These are phyloP conservation scores for Rickenella mellea DNA, from an alignment of 768 basidiomycete genomes.

Conservation along the genomic window DNA sequence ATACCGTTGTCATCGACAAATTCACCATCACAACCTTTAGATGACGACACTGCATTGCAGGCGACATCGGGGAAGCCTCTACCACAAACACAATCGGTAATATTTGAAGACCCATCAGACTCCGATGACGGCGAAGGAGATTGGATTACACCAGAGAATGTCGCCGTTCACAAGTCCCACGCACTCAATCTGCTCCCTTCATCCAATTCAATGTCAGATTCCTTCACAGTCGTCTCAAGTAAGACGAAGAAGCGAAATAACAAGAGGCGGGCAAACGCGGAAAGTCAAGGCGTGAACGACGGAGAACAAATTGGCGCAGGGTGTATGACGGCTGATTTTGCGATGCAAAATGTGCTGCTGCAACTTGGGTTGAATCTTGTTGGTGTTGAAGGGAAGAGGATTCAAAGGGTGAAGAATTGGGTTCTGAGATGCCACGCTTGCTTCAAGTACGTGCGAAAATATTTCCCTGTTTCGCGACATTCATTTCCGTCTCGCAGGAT, in stretches of 20 bases:
- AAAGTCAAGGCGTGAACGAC: background rate
- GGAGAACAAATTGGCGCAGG: slow-evolving; percentile 47
- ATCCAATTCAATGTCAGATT: slow-evolving; percentile 9
- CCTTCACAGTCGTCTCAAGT: background rate
- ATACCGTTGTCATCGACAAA: slow-evolving; percentile 2
- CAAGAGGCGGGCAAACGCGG: slow-evolving; percentile 14
- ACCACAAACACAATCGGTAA: slow-evolving; percentile 13
- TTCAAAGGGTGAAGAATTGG: slow-evolving; percentile 90
- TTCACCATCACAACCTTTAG: slow-evolving; percentile 3
- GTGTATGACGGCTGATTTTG: slow-evolving; percentile 98
- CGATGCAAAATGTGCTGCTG: slow-evolving; percentile 95
- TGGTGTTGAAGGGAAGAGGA: slow-evolving; percentile 82
- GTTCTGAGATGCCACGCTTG: slow-evolving; percentile 96
- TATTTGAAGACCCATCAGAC: slow-evolving; percentile 72
- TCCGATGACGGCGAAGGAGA: slow-evolving; percentile 83
- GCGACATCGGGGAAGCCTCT: no score
- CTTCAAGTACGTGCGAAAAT: slow-evolving; percentile 97
- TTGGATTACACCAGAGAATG: slow-evolving; percentile 94
- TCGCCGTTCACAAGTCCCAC: slow-evolving; percentile 75
- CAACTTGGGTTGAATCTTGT: slow-evolving; percentile 91
- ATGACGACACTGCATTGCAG: slow-evolving; percentile 5
- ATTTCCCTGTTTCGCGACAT: background rate
- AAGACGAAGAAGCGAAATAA: slow-evolving; percentile 21
- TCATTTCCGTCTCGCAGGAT: slow-evolving; percentile 41
- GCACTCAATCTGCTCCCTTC: slow-evolving; percentile 76